Base-by-base conservation (phyloP, 257 asterid genomes). In the Perilla frutescens region DNA sequence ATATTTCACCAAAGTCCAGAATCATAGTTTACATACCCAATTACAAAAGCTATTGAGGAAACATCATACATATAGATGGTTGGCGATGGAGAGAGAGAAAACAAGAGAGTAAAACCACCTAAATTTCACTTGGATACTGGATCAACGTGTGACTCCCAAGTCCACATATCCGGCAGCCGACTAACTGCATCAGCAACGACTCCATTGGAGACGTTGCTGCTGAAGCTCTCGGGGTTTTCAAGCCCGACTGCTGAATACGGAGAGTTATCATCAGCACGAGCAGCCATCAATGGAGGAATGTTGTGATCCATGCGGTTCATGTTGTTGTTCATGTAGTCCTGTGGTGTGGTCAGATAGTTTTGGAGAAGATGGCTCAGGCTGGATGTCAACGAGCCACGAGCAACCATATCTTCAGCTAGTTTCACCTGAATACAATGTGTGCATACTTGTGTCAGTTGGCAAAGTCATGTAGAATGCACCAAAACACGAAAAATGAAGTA, bases 391-490 rank as follows among this genome's bases (percentile, higher is more conserved):
- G 96, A 82, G 72, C 96, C 96, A 3, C 97, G 92, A 39, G 93
- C 76, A 11, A 91, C 91, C 94, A 85, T 81, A 29, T 89, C 98
- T 77, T 93, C 96, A 0, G 96, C 98, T 78, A 91, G 86, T 76
- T 90, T 93, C 83, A 93, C 98, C 97, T 92, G 79, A 20, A 68
- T 32, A 45, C 45, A 34, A 53, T 37, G 11, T 32, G 14, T 4
- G 14, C 4, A 41, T 20, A 4, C 6, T 20, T 20, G 26, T 20
- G 26, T 20, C 26, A 20, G 26, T 20, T 20, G 26, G 26, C 26
- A 20, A 20, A 20, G 26, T 20, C 26, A 20, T 20, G 26, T 20
- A 20, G 26, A 20, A 20, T 20, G 26, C 26, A 20, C 26, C 26
- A 20, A 20, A 20, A 20, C 26, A 20, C 26, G 26, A 20, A 20